Percentiles rank a stretch among this genome's conserved stretches.
Conservation (phyloP, 768 basidiomycete species). For the Lactarius psammicola region DNA sequence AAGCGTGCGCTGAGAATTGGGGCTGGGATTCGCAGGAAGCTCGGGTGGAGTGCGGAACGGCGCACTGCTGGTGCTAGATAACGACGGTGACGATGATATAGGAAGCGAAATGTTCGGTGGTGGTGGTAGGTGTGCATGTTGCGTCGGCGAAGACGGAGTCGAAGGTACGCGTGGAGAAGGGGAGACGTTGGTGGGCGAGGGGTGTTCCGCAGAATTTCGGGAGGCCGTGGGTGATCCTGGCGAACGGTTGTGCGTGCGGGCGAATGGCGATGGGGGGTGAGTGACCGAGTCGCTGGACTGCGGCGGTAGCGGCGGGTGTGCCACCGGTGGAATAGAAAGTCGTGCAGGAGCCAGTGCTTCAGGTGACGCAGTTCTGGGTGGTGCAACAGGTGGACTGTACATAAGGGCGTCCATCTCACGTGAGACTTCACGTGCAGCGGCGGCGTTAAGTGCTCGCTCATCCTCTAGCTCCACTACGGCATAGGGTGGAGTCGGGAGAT, state of each 20-base stretch:
- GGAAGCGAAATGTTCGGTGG: conserved; percentile 18
- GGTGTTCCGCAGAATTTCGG: conserved; percentile 3
- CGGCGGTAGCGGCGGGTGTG: conserved; percentile 18
- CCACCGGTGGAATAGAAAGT: conserved; percentile 37
- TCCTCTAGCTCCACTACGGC: conserved; percentile 39
- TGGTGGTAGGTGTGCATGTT: conserved; percentile 14
- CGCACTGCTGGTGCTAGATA: conserved; percentile 29
- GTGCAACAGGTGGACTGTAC: conserved; percentile 36
- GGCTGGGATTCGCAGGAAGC: conserved; percentile 38
- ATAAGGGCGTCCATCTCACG: conserved; percentile 61
- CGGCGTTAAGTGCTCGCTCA: conserved; percentile 57
- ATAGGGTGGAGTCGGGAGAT: conserved; percentile 12
- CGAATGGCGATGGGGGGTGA: conserved; percentile 32
- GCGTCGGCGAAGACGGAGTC: conserved; percentile 14
- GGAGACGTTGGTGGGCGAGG: not conserved
- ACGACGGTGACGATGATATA: conserved; percentile 25
- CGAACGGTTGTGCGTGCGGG: conserved; percentile 14
- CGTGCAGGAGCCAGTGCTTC: conserved; percentile 39
- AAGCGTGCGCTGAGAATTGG: conserved; percentile 27
- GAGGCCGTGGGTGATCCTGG: conserved; percentile 17
- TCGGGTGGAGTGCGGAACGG: conserved; percentile 50
- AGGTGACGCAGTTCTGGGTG: conserved; percentile 15
- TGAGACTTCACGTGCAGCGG: conserved; percentile 65
- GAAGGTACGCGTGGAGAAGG: conserved; percentile 1
- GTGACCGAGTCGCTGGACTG: conserved; percentile 30